Conservation (phyloP, 2,329 filamentous ascomycete species). For the Fonsecaea nubica region DNA sequence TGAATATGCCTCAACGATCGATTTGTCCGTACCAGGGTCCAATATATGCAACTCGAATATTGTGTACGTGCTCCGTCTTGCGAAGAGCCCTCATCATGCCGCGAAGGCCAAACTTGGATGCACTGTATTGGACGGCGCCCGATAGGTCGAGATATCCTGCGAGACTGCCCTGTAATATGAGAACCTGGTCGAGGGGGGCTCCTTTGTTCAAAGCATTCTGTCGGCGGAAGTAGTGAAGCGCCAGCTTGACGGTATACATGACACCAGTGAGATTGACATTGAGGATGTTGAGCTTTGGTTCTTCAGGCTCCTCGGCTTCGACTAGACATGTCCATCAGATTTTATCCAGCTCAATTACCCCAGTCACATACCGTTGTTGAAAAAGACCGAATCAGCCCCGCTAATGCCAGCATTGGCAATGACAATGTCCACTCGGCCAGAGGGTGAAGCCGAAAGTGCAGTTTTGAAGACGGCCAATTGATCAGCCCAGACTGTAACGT, state of each 20-base stretch:
- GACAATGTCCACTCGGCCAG: constrained; percentile 66
- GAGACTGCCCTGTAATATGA: constrained; percentile 47
- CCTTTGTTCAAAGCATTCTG: constrained; percentile 40
- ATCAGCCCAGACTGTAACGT: constrained; percentile 70
- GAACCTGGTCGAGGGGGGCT: constrained; percentile 38
- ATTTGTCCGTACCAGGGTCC: constrained; percentile 47
- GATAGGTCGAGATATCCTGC: constrained; percentile 47
- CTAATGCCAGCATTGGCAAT: constrained; percentile 72
- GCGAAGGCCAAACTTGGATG: constrained; percentile 48
- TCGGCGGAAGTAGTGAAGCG: constrained; percentile 46
- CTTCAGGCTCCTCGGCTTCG: constrained; percentile 38
- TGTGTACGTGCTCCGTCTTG: constrained; percentile 47
- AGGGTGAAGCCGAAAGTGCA: constrained; percentile 60
- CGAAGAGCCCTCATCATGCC: constrained; percentile 49
- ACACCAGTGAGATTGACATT: constrained; percentile 39
- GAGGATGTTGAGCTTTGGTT: constrained; percentile 46
- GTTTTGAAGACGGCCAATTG: constrained; percentile 69
- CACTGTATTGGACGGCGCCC: constrained; percentile 45
- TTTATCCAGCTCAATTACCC: constrained; percentile 47
- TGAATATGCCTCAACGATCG: not conserved
- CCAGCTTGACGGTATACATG: constrained; percentile 38
- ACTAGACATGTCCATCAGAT: constrained; percentile 46
- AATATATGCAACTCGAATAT: constrained; percentile 48
- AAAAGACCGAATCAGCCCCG: constrained; percentile 46
- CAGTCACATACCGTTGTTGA: constrained; percentile 32